Base-by-base conservation (phyloP, 768 basidiomycete species). In the Pulveroboletus sp. region DNA sequence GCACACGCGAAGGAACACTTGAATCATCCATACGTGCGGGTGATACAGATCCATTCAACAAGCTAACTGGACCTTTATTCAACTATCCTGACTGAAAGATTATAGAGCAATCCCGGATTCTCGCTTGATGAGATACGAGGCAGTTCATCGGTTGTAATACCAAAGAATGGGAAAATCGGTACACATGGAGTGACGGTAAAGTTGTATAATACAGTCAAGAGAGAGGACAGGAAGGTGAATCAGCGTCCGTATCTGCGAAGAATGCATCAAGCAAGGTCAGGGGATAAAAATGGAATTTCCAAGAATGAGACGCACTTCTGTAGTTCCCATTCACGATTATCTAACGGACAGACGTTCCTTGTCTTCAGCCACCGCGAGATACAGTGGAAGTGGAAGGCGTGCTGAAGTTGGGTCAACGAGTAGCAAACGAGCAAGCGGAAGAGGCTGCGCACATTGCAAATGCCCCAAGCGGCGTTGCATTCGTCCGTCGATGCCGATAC, bases 291-390 rank as follows among this genome's bases (percentile, higher is more conserved):
- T 0, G 8, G 27, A 19, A 36, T 2, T 14, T 27, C 9, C 12
- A 20, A 2, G 42, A 17, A 45, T 16, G 17, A 6, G n/a, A 76
- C 88, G 56, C 69, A 94, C 91, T 94, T 94, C 72, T 97, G 93
- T 65, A 97, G 69, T 64, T 97, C 93, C 93, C 93, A 97, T 67
- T 97, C 93, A 62, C 94, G 81, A 70, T 97, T 97, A 69, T 95
- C 94, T 51, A 95, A 69, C 5, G 93, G 93, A 68, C 93, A 95
- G 25, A 94, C 93, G 60, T 95, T 94, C 56, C 93, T 79, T 19
- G 97, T 98, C 79, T 98, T 99, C 53, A 99, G 78, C 97, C 97
- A 99, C 38, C 97, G 84, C 9, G 94, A 95, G 68, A 99, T 99
- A 70, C 95, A 99, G 69, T 98, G 95, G 74, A 98, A 99, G 73